phyloP scores from a whole-genome alignment of 176 grass and related monocot genomes.

The Hsuehochloa calcarea region DNA sequence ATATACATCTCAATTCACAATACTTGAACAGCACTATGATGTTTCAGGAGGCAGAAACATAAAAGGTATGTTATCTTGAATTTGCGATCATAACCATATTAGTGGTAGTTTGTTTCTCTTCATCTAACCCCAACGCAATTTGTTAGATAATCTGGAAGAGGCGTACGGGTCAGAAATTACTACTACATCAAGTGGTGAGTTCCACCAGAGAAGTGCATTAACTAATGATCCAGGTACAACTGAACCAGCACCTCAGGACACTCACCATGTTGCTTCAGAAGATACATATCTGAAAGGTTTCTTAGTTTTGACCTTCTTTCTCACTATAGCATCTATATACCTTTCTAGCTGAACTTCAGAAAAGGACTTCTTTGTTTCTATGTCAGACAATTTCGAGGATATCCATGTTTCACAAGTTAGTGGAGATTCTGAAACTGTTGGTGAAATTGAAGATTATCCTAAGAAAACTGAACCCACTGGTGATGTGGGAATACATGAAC shows the following conservation, averaged over 20 bases:
- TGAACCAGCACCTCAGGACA: slow-evolving; percentile 25
- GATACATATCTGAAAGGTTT: slow-evolving; percentile 46
- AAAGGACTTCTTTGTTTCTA: background rate
- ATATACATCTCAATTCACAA: slow-evolving; percentile 36
- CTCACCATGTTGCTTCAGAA: slow-evolving; percentile 27
- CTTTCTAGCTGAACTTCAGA: slow-evolving; percentile 3
- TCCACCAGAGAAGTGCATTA: slow-evolving; percentile 11
- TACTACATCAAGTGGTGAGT: background rate
- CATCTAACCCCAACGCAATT: background rate
- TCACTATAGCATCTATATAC: background rate
- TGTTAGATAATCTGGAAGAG: slow-evolving; percentile 32
- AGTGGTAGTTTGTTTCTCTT: slow-evolving; percentile 10
- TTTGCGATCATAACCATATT: slow-evolving; percentile 13
- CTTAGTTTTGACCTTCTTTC: background rate
- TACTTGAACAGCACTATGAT: slow-evolving; percentile 39
- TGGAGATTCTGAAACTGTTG: slow-evolving; percentile 22
- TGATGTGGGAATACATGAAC: slow-evolving; percentile 23
- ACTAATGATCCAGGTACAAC: background rate
- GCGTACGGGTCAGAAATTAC: slow-evolving; percentile 1
- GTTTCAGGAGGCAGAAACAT: slow-evolving; percentile 31
- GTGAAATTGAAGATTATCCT: slow-evolving; percentile 28
- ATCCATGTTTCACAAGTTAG: slow-evolving; percentile 21
- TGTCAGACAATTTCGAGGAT: slow-evolving; percentile 19
- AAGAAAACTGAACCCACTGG: slow-evolving; percentile 16
- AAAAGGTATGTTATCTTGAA: slow-evolving; percentile 26